phyloP scores from a whole-genome alignment of 73 alveolate species.

The Tetrahymena borealis region DNA sequence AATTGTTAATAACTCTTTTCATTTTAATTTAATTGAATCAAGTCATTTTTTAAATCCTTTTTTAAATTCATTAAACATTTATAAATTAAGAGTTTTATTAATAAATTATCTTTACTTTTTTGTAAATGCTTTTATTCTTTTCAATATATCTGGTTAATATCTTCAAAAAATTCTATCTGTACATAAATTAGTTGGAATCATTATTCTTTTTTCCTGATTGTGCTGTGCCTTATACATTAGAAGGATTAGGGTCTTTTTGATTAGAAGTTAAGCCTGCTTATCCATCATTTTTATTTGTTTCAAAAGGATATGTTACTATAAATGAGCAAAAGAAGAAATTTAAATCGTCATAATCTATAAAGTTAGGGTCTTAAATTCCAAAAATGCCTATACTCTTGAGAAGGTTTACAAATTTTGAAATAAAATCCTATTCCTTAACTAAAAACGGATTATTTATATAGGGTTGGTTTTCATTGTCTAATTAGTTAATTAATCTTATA shows the following conservation, averaged over 20 bases:
- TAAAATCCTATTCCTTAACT: background rate
- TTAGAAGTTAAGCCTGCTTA: too few relatives aligned
- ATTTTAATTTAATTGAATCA: background rate
- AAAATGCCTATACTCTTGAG: background rate
- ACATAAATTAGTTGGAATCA: background rate
- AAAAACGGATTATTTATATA: background rate
- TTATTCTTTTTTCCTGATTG: background rate
- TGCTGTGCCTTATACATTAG: too few relatives aligned
- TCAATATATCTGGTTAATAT: background rate
- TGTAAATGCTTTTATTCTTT: background rate
- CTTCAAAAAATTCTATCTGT: background rate
- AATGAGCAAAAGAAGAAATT: background rate
- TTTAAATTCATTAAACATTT: background rate
- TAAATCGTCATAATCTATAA: background rate
- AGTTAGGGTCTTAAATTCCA: background rate
- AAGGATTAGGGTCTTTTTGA: too few relatives aligned
- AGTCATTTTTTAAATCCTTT: background rate
- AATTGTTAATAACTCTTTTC: background rate
- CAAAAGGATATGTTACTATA: background rate
- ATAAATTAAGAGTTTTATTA: background rate
- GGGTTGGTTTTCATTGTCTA: background rate
- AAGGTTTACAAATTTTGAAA: background rate
- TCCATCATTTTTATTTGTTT: too few relatives aligned
- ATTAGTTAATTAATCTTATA: background rate
- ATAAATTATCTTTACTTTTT: background rate